Evolutionary conservation across 1,139 yeast species (phyloP).

Genomic region (Kurtzmaniella quercitrusa): DNA sequence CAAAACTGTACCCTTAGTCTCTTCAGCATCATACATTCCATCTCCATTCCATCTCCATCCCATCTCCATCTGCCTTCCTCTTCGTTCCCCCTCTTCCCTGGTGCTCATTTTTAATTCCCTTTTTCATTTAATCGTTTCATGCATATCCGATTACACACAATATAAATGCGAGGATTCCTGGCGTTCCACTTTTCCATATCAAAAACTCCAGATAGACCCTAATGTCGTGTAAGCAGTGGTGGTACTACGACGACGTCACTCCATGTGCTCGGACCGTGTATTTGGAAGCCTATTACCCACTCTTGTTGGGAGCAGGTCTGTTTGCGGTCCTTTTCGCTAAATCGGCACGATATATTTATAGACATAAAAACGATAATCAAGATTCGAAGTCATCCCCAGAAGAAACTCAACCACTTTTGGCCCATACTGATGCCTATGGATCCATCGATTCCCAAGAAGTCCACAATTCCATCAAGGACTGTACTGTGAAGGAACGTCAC

Average conservation of each 20-base stretch:
- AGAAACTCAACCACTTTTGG: slow-evolving; percentile 32
- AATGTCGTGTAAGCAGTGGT: slow-evolving; percentile 10
- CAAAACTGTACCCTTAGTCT: too few relatives aligned
- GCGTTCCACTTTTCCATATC: not conserved
- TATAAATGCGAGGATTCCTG: not conserved
- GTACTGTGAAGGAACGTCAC: slow-evolving; percentile 33
- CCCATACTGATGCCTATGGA: slow-evolving; percentile 30
- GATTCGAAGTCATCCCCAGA: slow-evolving; percentile 6
- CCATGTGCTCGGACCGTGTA: slow-evolving; percentile 36
- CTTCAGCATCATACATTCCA: too few relatives aligned
- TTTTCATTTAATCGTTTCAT: not conserved
- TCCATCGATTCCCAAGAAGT: slow-evolving; percentile 14
- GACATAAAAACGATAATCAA: slow-evolving; percentile 6
- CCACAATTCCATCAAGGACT: slow-evolving; percentile 7
- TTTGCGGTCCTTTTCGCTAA: slow-evolving; percentile 22
- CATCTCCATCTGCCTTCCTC: not conserved
- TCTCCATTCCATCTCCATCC: too few relatives aligned
- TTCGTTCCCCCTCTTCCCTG: not conserved
- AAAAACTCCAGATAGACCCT: not conserved
- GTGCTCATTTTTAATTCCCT: not conserved
- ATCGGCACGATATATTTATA: slow-evolving; percentile 15
- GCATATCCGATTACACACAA: not conserved
- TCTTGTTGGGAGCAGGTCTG: slow-evolving; percentile 29
- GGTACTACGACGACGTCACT: slow-evolving; percentile 47
- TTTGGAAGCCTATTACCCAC: slow-evolving; percentile 33